phyloP scores from a whole-genome alignment of 192 early-diverging fungal species.

The Backusella circina region DNA sequence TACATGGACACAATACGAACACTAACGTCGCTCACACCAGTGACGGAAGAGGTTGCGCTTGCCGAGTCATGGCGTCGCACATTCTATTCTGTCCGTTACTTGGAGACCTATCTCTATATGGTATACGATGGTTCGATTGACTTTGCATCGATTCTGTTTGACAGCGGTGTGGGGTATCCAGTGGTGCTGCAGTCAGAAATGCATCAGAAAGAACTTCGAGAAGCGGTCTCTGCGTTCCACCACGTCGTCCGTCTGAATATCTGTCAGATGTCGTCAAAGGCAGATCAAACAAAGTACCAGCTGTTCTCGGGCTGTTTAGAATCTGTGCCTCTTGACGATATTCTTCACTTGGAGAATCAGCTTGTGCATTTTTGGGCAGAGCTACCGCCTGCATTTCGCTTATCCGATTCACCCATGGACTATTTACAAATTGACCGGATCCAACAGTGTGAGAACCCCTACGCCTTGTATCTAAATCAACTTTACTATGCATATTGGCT shows the following conservation, averaged over 20 bases:
- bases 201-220: slow-evolving; percentile 2
- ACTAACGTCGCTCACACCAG: neutral
- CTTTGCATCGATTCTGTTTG: slow-evolving; percentile 3
- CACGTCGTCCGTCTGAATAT: slow-evolving; percentile 3
- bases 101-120: slow-evolving; percentile 11
- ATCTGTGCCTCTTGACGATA: neutral
- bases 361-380: slow-evolving; percentile 13
- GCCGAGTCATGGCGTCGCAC: slow-evolving; percentile 19
- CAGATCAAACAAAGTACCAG: slow-evolving; percentile 8
- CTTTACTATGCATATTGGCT: slow-evolving; percentile 23
- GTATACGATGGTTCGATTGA: slow-evolving; percentile 9
- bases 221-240: slow-evolving; percentile 17
- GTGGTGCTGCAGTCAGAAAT: slow-evolving; percentile 4
- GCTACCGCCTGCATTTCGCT: slow-evolving; percentile 4
- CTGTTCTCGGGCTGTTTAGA: slow-evolving; percentile 15
- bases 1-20: slow-evolving; percentile 6
- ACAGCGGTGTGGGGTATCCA: slow-evolving; percentile 14
- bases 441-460: slow-evolving; percentile 10
- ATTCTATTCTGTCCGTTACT: slow-evolving; percentile 15
- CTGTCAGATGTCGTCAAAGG: neutral
- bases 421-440: slow-evolving; percentile 16
- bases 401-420: slow-evolving; percentile 15
- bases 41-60: neutral
- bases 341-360: slow-evolving; percentile 12
- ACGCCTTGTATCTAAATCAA: slow-evolving; percentile 16